Evolutionary conservation across 805 yeast species (phyloP), one percentile per base, ranked within the genome.

Genomic region (Jamesozyma jinghongensis): DNA sequence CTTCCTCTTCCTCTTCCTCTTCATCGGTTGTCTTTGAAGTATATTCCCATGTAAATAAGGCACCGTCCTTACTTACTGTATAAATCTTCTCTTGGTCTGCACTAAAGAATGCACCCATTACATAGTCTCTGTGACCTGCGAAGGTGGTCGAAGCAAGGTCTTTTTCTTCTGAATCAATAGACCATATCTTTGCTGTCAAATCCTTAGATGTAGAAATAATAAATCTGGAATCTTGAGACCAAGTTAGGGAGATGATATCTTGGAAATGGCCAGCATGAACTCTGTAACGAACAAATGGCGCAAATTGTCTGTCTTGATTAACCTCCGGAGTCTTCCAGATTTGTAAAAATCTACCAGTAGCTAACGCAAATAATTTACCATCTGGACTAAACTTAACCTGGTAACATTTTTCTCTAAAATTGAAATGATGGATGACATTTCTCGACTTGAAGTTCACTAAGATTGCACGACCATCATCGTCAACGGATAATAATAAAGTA

Each of bases 1-100:
- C 26, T 6, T 62, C 67, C 13, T 62, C 69, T 6, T 67, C 71
- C 1, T 62, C 69, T 11, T 67, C 67, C 6, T 68, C 74, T 22
- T 66, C 70, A 20, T 70, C 74, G 1, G 69, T 63, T 38, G 75
- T 75, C 46, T 69, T 72, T 44, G 74, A 74, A 2, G 81, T 73
- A 58, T 83, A 92, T 56, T 85, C 87, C 97, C 98, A 92, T 53
- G 75, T 75, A 58, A 88, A 85, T 41, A 90, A 66, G 0, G 98
- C 96, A 41, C 97, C 98, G 57, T 92, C 98, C 60, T 83, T 85
- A 58, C 95, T 84, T 14, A 92, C 73, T 0, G 97, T 88, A 56
- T 86, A 90, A 36, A 92, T 85, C 43, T 77, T 74, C 56, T 92
- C 97, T 65, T 92, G 98, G 41, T 79, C 75, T n/a, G 73, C 72